Base-by-base conservation (phyloP, 2,329 filamentous ascomycete species). In the Neospermospora avenae region DNA sequence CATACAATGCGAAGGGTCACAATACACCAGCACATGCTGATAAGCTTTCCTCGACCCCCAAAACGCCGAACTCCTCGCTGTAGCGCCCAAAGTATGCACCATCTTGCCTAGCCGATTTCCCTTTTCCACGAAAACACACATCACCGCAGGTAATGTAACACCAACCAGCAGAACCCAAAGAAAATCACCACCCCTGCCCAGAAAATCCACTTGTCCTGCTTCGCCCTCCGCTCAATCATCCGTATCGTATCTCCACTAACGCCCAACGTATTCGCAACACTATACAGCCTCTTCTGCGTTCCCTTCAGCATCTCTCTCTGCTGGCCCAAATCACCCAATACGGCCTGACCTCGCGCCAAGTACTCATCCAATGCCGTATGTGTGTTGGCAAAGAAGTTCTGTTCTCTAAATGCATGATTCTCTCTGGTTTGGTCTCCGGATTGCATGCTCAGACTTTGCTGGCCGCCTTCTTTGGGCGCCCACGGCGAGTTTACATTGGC, bases 131-230 rank as follows among this genome's bases (percentile, higher is more conserved):
- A 3, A 16, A 35, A 4, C 49, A 11, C 16, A 31, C 28, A 31
- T 61, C 35, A 93, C 73, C 90, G 80, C 76, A 99, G 74, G 73
- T 85, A 98, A 76, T 93, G 89, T 72, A 99, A 73, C 58, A 96
- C 92, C 65, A 95, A 77, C 86, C 91, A 98, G 75, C 93, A 96
- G 73, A 99, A 99, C 39, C 84, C 72, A 70, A 98, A 90, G 75
- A 99, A 99, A 37, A 95, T 76, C 4, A 96, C 76, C 2, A 93
- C 91, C 0, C 95, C 92, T 0, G 80, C 89, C 82, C 89, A 90
- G 74, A 99, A 99, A 37, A 99, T 96, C 92, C 93, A 98, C 77
- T 97, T 98, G 74, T 99, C 95, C 78, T 98, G 90, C 74, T 86
- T 89, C 54, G 95, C 92, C 64, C 95, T 82, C 68, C 95, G 79